A percentile compares a stretch with the other conserved stretches of the same genome.
These are phyloP conservation scores for grape (Vitis vinifera) DNA, from an alignment of 164 flowering plant species.

Conservation along the genomic window DNA sequence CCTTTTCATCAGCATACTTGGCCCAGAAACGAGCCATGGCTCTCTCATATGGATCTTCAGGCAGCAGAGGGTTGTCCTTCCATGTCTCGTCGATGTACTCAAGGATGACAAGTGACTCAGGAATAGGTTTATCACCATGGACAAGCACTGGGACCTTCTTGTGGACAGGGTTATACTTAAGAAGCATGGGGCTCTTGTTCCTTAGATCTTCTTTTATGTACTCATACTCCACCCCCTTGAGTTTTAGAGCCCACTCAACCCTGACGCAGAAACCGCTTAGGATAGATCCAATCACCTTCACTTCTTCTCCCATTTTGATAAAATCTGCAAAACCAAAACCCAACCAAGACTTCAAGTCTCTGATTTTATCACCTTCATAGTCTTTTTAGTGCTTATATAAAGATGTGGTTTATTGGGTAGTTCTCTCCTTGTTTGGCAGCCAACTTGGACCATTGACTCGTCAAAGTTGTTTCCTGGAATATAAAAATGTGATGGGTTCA, in stretches of 20 bases:
- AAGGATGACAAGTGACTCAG: conserved; percentile 23
- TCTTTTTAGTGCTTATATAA: no score
- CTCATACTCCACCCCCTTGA: conserved; percentile 18
- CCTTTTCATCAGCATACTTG: background rate
- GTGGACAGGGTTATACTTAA: conserved; percentile 19
- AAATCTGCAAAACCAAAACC: background rate
- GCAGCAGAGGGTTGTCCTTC: conserved; percentile 19
- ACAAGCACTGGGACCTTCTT: conserved; percentile 21
- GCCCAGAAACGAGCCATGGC: conserved; percentile 32
- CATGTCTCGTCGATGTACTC: conserved; percentile 31
- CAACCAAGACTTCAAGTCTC: no score
- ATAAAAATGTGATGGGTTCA: no score
- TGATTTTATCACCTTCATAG: no score
- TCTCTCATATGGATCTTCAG: conserved; percentile 21
- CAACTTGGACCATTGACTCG: no score
- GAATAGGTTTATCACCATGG: conserved; percentile 4
- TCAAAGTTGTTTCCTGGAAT: no score
- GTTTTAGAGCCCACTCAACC: conserved; percentile 25
- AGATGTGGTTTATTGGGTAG: no score
- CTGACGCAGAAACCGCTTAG: conserved; percentile 12
- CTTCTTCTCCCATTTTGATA: conserved; percentile 4
- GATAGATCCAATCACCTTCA: conserved; percentile 10
- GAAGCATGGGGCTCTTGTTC: conserved; percentile 19
- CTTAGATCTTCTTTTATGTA: conserved; percentile 11
- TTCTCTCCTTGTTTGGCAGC: no score